A percentile compares a stretch with the other conserved stretches of the same genome.
phyloP scores from a whole-genome alignment of 495 filamentous ascomycete genomes.

The Hypoxylon perforatum region DNA sequence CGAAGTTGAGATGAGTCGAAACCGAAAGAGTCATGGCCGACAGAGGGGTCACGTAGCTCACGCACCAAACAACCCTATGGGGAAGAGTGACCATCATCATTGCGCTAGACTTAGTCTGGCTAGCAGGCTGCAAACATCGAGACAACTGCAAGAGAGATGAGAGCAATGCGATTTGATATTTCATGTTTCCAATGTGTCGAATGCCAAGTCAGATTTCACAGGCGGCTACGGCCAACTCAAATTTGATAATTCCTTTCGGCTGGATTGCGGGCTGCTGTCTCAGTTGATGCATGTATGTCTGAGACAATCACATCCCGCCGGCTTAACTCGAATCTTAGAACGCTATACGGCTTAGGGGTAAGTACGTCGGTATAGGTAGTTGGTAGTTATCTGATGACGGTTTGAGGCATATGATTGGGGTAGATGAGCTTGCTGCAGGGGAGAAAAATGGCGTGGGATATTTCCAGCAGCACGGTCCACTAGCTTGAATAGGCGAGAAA shows the following conservation, averaged over 20 bases:
- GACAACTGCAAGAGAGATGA: too few species aligned
- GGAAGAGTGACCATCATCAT: neutral
- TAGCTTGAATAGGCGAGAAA: constrained; percentile 4
- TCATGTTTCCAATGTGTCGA: too few species aligned
- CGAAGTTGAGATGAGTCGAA: neutral
- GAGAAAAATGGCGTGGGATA: neutral
- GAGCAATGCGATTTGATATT: too few species aligned
- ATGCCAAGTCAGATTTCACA: neutral
- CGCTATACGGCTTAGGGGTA: too few species aligned
- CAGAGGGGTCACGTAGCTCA: neutral
- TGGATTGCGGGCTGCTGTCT: neutral
- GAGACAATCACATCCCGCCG: neutral
- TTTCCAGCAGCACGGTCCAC: constrained; percentile 21
- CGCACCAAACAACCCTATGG: neutral
- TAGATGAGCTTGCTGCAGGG: neutral
- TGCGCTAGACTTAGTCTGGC: neutral
- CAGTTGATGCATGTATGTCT: constrained; percentile 1
- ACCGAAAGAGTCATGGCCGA: too few species aligned
- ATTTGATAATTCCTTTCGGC: neutral
- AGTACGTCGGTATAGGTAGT: neutral
- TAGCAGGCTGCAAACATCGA: too few species aligned
- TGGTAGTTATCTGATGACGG: neutral
- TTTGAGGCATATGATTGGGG: neutral
- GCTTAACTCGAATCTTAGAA: too few species aligned
- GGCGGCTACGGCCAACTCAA: neutral